Evolutionary conservation across 352 stramenopile genomes (phyloP).

Genomic region (Phytophthora europaea): DNA sequence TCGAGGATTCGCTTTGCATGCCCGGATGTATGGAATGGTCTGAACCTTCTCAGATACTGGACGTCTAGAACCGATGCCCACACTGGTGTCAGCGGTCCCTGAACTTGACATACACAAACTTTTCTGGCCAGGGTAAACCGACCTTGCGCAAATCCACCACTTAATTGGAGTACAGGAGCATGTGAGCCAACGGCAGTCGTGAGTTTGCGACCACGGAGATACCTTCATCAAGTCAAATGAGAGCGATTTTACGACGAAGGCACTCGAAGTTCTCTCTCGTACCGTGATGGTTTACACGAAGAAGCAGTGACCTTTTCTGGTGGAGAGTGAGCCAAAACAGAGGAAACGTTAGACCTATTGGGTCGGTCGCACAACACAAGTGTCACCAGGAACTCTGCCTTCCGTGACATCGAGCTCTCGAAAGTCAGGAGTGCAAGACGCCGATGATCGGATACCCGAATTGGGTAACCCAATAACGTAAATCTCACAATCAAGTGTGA

Average conservation of each 20-base stretch:
- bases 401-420: constrained; percentile 63
- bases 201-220: constrained; percentile 45
- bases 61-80: constrained; percentile 46
- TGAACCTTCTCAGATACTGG: constrained; percentile 40
- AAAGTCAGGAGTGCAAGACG: constrained; percentile 48
- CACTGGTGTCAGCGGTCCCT: constrained; percentile 57
- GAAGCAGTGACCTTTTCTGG: constrained; percentile 66
- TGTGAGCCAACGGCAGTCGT: constrained; percentile 60
- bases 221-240: constrained; percentile 73
- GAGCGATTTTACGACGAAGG: constrained; percentile 69
- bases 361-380: constrained; percentile 51
- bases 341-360: constrained; percentile 50
- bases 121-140: constrained; percentile 65
- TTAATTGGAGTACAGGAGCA: constrained; percentile 82
- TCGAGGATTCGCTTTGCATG: constrained; percentile 72
- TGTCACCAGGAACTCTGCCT: constrained; percentile 59
- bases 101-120: constrained; percentile 68
- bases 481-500: constrained; percentile 59
- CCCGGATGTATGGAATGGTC: constrained; percentile 70
- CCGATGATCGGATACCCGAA: constrained; percentile 20
- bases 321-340: constrained; percentile 80
- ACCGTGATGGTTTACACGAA: constrained; percentile 60
- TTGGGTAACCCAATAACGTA: constrained; percentile 69
- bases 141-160: constrained; percentile 71
- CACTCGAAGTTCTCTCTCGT: constrained; percentile 65